A percentile compares a stretch with the other conserved stretches of the same genome.
phyloP scores from a whole-genome alignment of 202 grass and related monocot species.

The Carex arenaria region DNA sequence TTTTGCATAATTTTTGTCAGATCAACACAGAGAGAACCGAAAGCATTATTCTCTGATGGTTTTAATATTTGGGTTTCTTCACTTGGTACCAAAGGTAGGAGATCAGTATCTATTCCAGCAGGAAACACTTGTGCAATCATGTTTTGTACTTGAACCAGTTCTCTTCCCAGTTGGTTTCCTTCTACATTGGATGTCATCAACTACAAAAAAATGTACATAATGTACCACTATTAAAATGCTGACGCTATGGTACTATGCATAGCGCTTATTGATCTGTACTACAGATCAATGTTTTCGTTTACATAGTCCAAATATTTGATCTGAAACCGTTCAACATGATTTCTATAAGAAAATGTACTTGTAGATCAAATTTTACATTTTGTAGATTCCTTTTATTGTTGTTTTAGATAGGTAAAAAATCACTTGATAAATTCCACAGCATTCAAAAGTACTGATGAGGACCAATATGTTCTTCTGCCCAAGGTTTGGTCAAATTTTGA shows the following conservation, averaged over 20 bases:
- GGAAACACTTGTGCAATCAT: conserved; percentile 51
- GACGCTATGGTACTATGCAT: too few relatives aligned
- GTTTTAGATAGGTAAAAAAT: too few relatives aligned
- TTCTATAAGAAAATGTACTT: too few relatives aligned
- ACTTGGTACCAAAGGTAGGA: conserved; percentile 5
- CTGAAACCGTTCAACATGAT: too few relatives aligned
- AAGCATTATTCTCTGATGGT: conserved; percentile 22
- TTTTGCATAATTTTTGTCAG: conserved; percentile 38
- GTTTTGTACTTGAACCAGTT: conserved; percentile 52
- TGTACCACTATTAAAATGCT: neutral
- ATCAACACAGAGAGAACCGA: conserved; percentile 41
- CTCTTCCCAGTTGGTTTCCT: conserved; percentile 32
- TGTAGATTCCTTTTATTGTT: too few relatives aligned
- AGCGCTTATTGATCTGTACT: too few relatives aligned
- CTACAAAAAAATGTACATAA: conserved; percentile 9
- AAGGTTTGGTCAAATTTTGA: neutral
- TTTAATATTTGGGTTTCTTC: conserved; percentile 11
- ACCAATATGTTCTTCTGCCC: neutral
- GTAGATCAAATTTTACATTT: too few relatives aligned
- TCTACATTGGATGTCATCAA: conserved; percentile 46
- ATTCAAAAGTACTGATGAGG: too few relatives aligned
- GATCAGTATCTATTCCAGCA: conserved; percentile 25
- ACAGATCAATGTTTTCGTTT: too few relatives aligned
- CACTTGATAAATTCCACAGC: too few relatives aligned
- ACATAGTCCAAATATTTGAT: too few relatives aligned